A percentile compares a stretch with the other conserved stretches of the same genome.
These are phyloP conservation scores for Aspergillus jensenii DNA, from an alignment of 2,329 filamentous ascomycete genomes.

Conservation along the genomic window DNA sequence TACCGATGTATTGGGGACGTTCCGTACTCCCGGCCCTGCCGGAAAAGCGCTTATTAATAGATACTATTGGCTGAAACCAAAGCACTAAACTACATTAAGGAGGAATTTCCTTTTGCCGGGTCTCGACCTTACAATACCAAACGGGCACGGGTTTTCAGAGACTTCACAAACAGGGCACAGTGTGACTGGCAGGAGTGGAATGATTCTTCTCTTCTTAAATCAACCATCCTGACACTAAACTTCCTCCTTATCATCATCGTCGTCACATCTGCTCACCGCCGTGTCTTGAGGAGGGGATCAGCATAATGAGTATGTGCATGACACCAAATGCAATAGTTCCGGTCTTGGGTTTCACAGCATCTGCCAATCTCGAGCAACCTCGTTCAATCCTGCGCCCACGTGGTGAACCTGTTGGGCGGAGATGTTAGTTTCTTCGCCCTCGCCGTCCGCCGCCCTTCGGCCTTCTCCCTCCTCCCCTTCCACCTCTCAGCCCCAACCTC, in stretches of 20 bases:
- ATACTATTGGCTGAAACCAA: not conserved
- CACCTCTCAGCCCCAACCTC: constrained; percentile 11
- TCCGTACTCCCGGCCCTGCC: not conserved
- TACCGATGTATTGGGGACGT: not conserved
- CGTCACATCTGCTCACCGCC: not conserved
- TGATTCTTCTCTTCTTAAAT: not conserved
- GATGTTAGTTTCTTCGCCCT: constrained; percentile 45
- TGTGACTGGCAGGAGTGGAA: not conserved
- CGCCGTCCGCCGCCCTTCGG: constrained; percentile 40
- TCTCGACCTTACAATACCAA: not conserved
- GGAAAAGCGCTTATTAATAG: not conserved
- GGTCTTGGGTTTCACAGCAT: constrained; percentile 30
- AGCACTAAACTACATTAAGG: not conserved
- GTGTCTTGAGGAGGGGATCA: not conserved
- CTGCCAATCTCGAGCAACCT: constrained; percentile 25
- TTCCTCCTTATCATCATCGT: not conserved
- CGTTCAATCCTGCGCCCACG: constrained; percentile 39
- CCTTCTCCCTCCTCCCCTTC: constrained; percentile 28
- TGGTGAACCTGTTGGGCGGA: constrained; percentile 34
- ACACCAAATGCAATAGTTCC: constrained; percentile 20
- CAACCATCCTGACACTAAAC: not conserved
- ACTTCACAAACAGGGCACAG: not conserved
- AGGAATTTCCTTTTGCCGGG: not conserved
- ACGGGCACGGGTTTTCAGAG: not conserved
- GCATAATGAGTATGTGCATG: constrained; percentile 32